Percentiles rank a stretch among this genome's conserved stretches.
Conservation (phyloP, 352 stramenopile species). For the Pythium brachiatum region DNA sequence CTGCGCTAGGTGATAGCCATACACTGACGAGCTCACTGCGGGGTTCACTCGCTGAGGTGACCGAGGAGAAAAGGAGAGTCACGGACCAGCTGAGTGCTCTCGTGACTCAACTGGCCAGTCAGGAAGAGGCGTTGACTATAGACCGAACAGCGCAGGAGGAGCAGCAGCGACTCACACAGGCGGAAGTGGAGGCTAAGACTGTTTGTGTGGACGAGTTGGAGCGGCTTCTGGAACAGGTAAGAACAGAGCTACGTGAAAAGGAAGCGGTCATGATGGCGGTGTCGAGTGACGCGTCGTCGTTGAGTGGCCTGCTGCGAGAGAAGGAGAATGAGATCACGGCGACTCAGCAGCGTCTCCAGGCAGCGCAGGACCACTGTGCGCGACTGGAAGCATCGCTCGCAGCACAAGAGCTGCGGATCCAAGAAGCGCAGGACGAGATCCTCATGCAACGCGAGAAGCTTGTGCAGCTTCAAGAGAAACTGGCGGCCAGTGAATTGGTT, state of each 20-base stretch:
- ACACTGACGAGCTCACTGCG: constrained; percentile 13
- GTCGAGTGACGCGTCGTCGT: constrained; percentile 10
- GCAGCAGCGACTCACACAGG: not conserved
- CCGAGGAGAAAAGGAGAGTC: constrained; percentile 3
- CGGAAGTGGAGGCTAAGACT: not conserved
- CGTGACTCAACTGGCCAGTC: not conserved
- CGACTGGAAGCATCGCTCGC: not conserved
- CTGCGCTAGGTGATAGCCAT: constrained; percentile 20
- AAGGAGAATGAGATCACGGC: not conserved
- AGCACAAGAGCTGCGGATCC: not conserved
- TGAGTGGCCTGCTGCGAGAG: not conserved
- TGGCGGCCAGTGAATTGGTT: not conserved
- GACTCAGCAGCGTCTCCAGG: not conserved
- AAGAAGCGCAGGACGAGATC: not conserved
- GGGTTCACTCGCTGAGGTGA: not conserved
- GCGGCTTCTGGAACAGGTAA: not conserved
- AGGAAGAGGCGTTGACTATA: not conserved
- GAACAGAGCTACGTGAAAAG: constrained; percentile 2
- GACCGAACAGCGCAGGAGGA: not conserved
- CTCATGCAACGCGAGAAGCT: not conserved
- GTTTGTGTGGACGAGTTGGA: not conserved
- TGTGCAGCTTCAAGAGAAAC: not conserved
- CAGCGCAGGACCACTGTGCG: not conserved
- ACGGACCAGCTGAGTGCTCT: not conserved
- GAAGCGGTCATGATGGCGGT: not conserved